Percentiles rank a stretch among this genome's conserved stretches.
phyloP scores from a whole-genome alignment of 371 early-diverging fungal species.

The Mortierella sp. region DNA sequence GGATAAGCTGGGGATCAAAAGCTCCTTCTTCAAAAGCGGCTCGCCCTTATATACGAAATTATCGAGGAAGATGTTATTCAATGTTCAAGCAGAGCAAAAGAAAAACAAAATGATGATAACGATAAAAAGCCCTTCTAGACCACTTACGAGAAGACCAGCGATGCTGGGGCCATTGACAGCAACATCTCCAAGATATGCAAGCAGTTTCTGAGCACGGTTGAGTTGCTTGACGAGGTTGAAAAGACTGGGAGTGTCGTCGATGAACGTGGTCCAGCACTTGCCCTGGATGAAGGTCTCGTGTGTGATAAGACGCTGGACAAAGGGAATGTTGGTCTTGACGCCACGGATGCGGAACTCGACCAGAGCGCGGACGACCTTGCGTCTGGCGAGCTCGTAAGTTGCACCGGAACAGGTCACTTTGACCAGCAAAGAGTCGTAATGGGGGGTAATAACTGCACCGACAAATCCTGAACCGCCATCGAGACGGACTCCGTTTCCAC shows the following conservation, averaged over 20 bases:
- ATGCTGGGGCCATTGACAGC: conserved; percentile 93
- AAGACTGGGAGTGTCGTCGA: conserved; percentile 94
- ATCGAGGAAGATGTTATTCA: background rate
- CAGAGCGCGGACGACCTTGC: conserved; percentile 88
- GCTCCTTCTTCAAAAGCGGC: conserved; percentile 68
- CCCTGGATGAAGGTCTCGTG: conserved; percentile 82
- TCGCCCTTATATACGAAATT: conserved; percentile 62
- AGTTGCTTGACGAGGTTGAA: conserved; percentile 78
- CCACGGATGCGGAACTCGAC: conserved; percentile 96
- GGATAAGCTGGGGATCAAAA: conserved; percentile 68
- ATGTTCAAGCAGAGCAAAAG: conserved; percentile 19
- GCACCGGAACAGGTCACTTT: conserved; percentile 91
- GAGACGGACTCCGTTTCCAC: conserved; percentile 91
- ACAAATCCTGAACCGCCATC: conserved; percentile 91
- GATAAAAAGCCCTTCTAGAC: background rate
- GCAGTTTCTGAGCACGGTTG: conserved; percentile 89
- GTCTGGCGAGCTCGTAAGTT: conserved; percentile 88
- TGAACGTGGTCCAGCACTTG: conserved; percentile 95
- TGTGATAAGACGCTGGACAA: conserved; percentile 87
- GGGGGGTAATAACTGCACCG: conserved; percentile 94
- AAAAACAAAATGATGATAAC: background rate
- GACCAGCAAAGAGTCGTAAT: conserved; percentile 96
- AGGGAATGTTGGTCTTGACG: conserved; percentile 96
- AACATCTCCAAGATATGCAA: conserved; percentile 90
- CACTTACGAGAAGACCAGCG: conserved; percentile 82